Conservation (phyloP, 2,329 filamentous ascomycete species). For the Aspergillus nomiae region DNA sequence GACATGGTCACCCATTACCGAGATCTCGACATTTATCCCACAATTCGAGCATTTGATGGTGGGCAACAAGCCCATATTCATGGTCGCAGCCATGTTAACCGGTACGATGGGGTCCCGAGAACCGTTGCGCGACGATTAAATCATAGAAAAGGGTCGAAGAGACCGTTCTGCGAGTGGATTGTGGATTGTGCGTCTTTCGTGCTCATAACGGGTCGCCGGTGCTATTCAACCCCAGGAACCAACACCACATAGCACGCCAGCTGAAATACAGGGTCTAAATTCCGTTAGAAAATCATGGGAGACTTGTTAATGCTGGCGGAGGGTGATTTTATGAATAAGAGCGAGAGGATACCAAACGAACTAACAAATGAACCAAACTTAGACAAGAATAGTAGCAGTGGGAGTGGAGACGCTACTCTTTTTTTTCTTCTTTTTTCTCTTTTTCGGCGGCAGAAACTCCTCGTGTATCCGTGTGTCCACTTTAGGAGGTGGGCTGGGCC, state of each 20-base stretch:
- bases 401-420: not conserved
- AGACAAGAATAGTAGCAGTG: not conserved
- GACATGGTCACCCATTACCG: conserved; percentile 81
- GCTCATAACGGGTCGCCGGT: not conserved
- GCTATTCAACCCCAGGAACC: not conserved
- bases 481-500: not conserved
- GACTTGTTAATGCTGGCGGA: not conserved
- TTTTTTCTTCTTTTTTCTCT: not conserved
- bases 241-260: not conserved
- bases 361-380: not conserved
- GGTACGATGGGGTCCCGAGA: conserved; percentile 49
- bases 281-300: not conserved
- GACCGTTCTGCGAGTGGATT: not conserved
- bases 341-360: not conserved
- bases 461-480: not conserved
- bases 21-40: conserved; percentile 75
- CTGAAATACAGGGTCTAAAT: not conserved
- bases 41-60: conserved; percentile 88
- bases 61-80: conserved; percentile 71
- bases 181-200: not conserved
- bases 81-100: conserved; percentile 37
- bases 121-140: not conserved
- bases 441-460: not conserved
- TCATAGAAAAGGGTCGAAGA: conserved; percentile 4
- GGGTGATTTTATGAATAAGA: conserved; percentile 1